Evolutionary conservation across 2,329 filamentous ascomycete genomes (phyloP).

Genomic region (Xylaria sp.): DNA sequence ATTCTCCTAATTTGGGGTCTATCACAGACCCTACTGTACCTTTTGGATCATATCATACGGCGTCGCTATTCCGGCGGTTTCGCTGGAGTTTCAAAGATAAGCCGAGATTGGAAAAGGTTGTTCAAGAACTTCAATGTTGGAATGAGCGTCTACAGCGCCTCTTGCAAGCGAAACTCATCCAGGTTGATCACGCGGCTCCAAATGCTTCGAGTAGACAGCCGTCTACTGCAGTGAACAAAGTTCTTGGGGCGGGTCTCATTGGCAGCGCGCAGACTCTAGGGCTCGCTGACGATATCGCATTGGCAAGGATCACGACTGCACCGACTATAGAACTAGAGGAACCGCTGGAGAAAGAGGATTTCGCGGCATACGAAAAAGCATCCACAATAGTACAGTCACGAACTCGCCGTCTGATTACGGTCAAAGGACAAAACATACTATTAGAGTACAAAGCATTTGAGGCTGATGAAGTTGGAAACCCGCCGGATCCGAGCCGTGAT

Average conservation of each 20-base stretch:
- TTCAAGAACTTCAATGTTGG: neutral
- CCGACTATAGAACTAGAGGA: neutral
- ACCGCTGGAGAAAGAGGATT: neutral
- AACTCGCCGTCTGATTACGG: neutral
- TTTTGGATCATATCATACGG: neutral
- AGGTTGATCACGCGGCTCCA: neutral
- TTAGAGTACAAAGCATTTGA: neutral
- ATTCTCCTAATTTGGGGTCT: neutral
- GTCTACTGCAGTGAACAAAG: neutral
- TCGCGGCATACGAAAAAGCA: neutral
- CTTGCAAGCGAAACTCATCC: neutral
- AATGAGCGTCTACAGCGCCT: neutral
- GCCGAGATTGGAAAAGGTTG: neutral
- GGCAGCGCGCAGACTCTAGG: neutral
- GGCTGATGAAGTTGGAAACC: neutral
- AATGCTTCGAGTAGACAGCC: neutral
- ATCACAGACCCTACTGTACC: neutral
- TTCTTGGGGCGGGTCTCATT: neutral
- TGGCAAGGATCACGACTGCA: neutral
- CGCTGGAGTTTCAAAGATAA: conserved; percentile 1
- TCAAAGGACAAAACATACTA: neutral
- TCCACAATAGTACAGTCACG: neutral
- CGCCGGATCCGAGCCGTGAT: neutral
- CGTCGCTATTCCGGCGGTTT: neutral
- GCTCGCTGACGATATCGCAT: neutral